Conservation (phyloP, 805 yeast genomes). For the Suhomyces emberorum region DNA sequence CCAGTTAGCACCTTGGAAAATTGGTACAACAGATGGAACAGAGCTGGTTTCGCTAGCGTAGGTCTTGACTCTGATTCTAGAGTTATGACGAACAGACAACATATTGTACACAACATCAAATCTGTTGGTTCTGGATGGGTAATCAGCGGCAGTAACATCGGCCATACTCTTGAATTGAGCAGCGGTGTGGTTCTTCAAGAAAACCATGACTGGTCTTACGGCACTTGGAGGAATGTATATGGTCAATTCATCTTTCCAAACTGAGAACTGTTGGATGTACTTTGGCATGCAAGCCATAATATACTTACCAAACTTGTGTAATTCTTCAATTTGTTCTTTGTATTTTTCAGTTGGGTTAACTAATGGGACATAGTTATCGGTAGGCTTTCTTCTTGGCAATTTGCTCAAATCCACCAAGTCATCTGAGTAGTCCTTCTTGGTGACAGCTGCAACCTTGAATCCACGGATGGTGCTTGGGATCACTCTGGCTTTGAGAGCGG, state of each 20-base stretch:
- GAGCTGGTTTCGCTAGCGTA: constrained; percentile 80
- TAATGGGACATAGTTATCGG: constrained; percentile 43
- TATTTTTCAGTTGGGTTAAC: constrained; percentile 78
- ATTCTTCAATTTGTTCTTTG: constrained; percentile 60
- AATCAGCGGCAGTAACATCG: constrained; percentile 86
- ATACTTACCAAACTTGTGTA: constrained; percentile 79
- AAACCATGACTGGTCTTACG: constrained; percentile 64
- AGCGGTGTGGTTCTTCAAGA: constrained; percentile 74
- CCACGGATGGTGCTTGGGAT: constrained; percentile 4
- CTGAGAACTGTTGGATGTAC: constrained; percentile 76
- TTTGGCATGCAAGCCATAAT: constrained; percentile 77
- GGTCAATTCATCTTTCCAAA: constrained; percentile 87
- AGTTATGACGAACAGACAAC: constrained; percentile 76
- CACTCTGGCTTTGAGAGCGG: constrained; percentile 6
- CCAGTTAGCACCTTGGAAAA: constrained; percentile 85
- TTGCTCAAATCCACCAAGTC: constrained; percentile 35
- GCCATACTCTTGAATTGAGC: constrained; percentile 74
- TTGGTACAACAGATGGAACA: constrained; percentile 72
- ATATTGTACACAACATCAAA: constrained; percentile 85
- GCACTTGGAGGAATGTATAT: constrained; percentile 75
- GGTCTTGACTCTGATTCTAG: constrained; percentile 85
- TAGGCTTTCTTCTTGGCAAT: constrained; percentile 36
- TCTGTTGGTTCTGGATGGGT: constrained; percentile 77
- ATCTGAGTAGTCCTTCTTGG: constrained; percentile 8
- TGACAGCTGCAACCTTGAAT: constrained; percentile 1